These are phyloP conservation scores for Aspergillus puulaauensis DNA, from an alignment of 2,329 filamentous ascomycete species.

Conservation along the genomic window DNA sequence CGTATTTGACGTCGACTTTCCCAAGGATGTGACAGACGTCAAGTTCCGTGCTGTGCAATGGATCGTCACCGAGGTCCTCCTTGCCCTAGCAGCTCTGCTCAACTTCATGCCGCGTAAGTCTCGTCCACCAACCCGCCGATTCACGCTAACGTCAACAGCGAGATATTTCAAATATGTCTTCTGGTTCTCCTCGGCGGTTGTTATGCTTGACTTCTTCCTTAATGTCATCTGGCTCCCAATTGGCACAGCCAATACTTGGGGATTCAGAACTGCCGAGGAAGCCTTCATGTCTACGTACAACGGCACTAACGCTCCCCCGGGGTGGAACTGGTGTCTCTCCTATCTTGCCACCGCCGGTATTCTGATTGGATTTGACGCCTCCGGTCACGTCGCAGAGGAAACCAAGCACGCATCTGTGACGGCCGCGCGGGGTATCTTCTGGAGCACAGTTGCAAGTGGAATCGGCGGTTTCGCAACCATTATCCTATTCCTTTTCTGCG, in stretches of 20 bases:
- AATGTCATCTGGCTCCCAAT: conserved; percentile 64
- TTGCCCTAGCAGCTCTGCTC: conserved; percentile 51
- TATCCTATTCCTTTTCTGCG: conserved; percentile 61
- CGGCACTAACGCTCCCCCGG: conserved; percentile 54
- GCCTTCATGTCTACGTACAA: conserved; percentile 64
- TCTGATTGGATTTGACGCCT: conserved; percentile 62
- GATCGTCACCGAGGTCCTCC: conserved; percentile 56
- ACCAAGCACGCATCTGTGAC: conserved; percentile 53
- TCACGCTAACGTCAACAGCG: conserved; percentile 27
- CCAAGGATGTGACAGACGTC: conserved; percentile 52
- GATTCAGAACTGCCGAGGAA: conserved; percentile 59
- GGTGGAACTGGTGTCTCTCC: conserved; percentile 64
- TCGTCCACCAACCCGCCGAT: rapidly evolving
- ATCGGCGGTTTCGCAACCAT: conserved; percentile 57
- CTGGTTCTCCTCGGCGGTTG: conserved; percentile 37
- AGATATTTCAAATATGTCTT: conserved; percentile 44
- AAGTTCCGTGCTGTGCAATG: conserved; percentile 63
- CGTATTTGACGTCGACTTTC: conserved; percentile 57
- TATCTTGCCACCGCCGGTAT: conserved; percentile 62
- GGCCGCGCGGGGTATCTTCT: conserved; percentile 61
- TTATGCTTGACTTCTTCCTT: conserved; percentile 58
- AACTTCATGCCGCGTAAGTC: conserved; percentile 53
- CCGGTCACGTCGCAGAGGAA: conserved; percentile 61
- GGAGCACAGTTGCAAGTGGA: conserved; percentile 58
- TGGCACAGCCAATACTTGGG: conserved; percentile 54